Conservation (phyloP, 2,329 filamentous ascomycete species). For the Aquanectria penicillioides region DNA sequence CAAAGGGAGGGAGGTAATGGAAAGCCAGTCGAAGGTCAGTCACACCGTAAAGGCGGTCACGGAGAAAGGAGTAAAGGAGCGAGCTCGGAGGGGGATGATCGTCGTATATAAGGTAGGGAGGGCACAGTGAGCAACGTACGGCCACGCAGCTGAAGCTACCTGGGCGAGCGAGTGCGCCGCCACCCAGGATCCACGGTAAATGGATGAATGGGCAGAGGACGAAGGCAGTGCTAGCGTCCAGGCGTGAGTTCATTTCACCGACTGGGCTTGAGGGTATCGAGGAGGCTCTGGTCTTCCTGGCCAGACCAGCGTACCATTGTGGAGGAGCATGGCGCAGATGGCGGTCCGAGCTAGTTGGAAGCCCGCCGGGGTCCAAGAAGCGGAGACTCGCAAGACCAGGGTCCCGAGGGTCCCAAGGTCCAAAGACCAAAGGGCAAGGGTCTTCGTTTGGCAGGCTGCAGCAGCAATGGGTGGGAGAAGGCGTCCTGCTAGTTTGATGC, state of each 20-base stretch:
- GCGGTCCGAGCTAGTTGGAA: conserved; percentile 9
- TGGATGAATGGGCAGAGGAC: neutral
- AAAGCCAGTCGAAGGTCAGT: neutral
- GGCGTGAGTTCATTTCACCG: conserved; percentile 5
- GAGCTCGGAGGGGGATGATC: conserved; percentile 16
- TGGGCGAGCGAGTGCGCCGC: conserved; percentile 11
- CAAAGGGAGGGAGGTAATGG: neutral
- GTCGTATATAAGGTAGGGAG: conserved; percentile 9
- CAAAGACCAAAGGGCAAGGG: neutral
- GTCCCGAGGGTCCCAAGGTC: too few species aligned
- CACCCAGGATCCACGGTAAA: conserved; percentile 8
- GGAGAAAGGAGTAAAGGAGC: neutral
- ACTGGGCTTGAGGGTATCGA: conserved; percentile 11
- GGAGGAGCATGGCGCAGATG: conserved; percentile 1
- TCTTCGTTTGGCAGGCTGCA: too few species aligned
- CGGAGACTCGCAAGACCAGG: too few species aligned
- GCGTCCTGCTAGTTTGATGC: too few species aligned
- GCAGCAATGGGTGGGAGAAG: too few species aligned
- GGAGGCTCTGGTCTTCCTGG: conserved; percentile 3
- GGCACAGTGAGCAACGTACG: neutral
- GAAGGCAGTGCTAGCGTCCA: neutral
- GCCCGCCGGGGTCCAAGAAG: too few species aligned
- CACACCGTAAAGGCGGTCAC: conserved; percentile 14
- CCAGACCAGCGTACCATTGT: neutral
- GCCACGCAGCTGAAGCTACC: neutral